Base-by-base conservation (phyloP, 2,329 filamentous ascomycete species). In the Beauveria sp. region DNA sequence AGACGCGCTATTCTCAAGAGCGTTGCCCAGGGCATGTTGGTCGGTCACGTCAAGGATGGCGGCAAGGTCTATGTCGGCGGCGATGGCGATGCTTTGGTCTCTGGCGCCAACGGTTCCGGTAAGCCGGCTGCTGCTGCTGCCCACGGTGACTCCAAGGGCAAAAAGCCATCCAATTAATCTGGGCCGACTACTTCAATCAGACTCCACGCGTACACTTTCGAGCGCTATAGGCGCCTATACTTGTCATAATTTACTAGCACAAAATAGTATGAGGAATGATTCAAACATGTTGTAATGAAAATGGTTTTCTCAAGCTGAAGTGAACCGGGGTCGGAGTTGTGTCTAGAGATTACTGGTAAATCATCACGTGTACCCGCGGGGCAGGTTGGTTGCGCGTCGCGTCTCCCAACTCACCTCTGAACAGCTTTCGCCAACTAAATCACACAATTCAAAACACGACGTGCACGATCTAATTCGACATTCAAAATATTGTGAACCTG, bases 1-100 rank as follows among this genome's bases (percentile, higher is more conserved):
- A 83, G 95, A 47, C 86, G 87, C 64, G 95, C 95, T 0, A 86
- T 99, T 49, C 84, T 99, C 71, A 99, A 97, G 79, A 91, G 89
- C 47, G 95, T 98, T 1, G 95, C 93, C 22, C 97, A 96, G 78
- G 92, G 95, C 46, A 98, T 99, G 95, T 87, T 96, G 0, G 86
- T 96, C 5, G 91, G 91, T 42, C 86, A 86, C 66, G 90, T 93
- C 54, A 84, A 85, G 62, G 87, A 87, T 43, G 89, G 88, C 5
- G 85, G 89, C 2, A 84, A 91, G 66, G 80, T 91, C 22, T 81
- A 93, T 54, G 87, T 93, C 22, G 89, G 89, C 1, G 88, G 87
- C 22, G 85, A 85, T 52, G 84, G 79, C 50, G 73, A 71, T 6
- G 38, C 47, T 16, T 30, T 53, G 7, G 51, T 46, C 20, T 54